Evolutionary conservation across 192 early-diverging fungal species (phyloP).

Genomic region (Gaertneriomyces semiglobifer): DNA sequence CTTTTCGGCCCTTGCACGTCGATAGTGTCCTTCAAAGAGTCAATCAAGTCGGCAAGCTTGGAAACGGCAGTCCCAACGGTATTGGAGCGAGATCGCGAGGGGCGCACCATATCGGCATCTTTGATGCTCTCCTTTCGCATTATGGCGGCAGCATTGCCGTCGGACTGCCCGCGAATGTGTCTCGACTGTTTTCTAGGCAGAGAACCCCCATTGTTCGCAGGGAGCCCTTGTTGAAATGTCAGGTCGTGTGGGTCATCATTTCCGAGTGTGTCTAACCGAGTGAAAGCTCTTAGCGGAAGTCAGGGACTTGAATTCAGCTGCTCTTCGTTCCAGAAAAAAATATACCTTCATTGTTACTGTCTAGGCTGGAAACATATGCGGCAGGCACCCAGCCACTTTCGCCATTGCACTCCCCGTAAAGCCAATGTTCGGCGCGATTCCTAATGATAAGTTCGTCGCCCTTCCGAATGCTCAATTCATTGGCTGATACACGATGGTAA

Average conservation of each 20-base stretch:
- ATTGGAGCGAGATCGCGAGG: not conserved
- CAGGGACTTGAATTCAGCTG: no score
- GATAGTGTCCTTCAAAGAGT: not conserved
- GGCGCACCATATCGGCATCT: no score
- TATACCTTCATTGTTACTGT: not conserved
- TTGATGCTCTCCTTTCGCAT: no score
- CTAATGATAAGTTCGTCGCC: conserved; percentile 48
- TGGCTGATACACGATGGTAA: conserved; percentile 42
- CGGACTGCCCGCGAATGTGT: no score
- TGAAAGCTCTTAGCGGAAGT: no score
- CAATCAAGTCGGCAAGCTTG: not conserved
- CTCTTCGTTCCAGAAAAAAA: no score
- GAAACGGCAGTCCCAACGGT: conserved; percentile 2
- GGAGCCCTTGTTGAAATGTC: no score
- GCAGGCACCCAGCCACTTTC: conserved; percentile 56
- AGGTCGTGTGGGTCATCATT: no score
- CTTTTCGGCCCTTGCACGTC: not conserved
- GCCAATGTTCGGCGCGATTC: conserved; percentile 36
- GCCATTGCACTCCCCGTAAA: conserved; percentile 30
- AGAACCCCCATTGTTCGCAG: no score
- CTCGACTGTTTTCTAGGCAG: no score
- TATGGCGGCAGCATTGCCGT: no score
- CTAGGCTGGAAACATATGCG: conserved; percentile 52
- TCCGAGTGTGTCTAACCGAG: no score
- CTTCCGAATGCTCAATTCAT: conserved; percentile 53